Conservation (phyloP, 225 moss, liverwort and hornwort species). For the Sphagnum tenellum region DNA sequence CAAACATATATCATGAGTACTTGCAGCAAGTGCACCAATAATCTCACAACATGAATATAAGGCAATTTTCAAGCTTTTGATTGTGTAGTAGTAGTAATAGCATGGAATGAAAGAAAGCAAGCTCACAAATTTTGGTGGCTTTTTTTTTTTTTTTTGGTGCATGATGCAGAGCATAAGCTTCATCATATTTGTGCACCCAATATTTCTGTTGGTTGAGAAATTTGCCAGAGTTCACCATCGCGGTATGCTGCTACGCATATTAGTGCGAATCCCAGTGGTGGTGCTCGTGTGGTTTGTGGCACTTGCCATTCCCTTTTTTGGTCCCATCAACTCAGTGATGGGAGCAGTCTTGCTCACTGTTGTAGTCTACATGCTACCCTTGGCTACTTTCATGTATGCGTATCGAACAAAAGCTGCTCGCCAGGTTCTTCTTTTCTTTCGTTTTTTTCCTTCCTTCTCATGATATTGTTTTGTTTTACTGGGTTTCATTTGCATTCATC, state of each 20-base stretch:
- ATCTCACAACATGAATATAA: no score
- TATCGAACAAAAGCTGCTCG: constrained; percentile 41
- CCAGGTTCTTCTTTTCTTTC: constrained; percentile 20
- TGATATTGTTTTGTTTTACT: no score
- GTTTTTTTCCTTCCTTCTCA: neutral
- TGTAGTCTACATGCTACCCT: constrained; percentile 39
- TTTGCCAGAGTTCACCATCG: constrained; percentile 27
- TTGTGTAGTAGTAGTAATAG: no score
- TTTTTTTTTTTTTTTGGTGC: no score
- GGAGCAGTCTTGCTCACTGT: constrained; percentile 31
- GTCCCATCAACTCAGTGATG: constrained; percentile 59
- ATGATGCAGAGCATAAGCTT: constrained; percentile 29
- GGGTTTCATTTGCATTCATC: no score
- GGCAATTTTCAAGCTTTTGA: no score
- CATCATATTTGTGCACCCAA: constrained; percentile 36
- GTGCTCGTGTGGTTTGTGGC: constrained; percentile 35
- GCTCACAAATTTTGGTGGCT: no score
- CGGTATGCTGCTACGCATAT: constrained; percentile 6
- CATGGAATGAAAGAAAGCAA: no score
- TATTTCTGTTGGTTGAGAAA: constrained; percentile 48
- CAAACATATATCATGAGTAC: no score
- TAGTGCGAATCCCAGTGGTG: constrained; percentile 39
- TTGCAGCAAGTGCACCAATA: no score
- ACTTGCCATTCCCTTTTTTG: constrained; percentile 50
- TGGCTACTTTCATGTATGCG: constrained; percentile 24